Conservation (phyloP, 106 monocot species). For the Apostasia shenzhenica region DNA sequence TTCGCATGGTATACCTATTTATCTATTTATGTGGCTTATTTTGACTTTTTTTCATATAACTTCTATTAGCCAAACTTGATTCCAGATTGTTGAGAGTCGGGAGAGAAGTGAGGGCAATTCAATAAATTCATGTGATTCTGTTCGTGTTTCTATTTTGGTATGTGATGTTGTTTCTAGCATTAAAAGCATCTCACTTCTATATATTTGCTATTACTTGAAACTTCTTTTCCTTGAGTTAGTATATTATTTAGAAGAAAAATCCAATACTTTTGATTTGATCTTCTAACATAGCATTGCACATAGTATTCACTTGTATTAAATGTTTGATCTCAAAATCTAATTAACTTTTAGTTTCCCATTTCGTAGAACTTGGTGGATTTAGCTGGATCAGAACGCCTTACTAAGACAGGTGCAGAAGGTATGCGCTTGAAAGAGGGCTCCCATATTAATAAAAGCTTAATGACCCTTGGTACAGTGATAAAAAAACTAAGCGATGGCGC, state of each 20-base stretch:
- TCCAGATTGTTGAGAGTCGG: slow-evolving; percentile 88
- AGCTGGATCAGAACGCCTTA: slow-evolving; percentile 93
- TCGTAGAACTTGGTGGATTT: slow-evolving; percentile 92
- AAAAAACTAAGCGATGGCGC: slow-evolving; percentile 93
- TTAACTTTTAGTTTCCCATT: not conserved
- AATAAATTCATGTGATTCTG: slow-evolving; percentile 68
- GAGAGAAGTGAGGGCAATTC: slow-evolving; percentile 48
- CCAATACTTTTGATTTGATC: not conserved
- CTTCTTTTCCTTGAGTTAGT: not conserved
- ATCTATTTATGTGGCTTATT: not conserved
- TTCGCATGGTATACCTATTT: slow-evolving; percentile 58
- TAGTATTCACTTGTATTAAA: not conserved
- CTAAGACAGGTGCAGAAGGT: slow-evolving; percentile 96
- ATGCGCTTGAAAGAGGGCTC: slow-evolving; percentile 90
- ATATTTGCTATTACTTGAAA: not conserved
- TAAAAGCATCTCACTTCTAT: not conserved
- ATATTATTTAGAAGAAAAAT: not conserved
- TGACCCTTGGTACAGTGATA: slow-evolving; percentile 95
- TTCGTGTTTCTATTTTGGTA: slow-evolving; percentile 96
- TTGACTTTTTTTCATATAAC: not conserved
- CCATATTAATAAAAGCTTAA: slow-evolving; percentile 92
- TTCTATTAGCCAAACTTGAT: not conserved
- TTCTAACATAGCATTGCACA: not conserved
- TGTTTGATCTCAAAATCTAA: not conserved
- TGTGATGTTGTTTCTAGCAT: slow-evolving; percentile 9